Base-by-base conservation (phyloP, 1,284 basidiomycete species). In the Termitomyces sp. region DNA sequence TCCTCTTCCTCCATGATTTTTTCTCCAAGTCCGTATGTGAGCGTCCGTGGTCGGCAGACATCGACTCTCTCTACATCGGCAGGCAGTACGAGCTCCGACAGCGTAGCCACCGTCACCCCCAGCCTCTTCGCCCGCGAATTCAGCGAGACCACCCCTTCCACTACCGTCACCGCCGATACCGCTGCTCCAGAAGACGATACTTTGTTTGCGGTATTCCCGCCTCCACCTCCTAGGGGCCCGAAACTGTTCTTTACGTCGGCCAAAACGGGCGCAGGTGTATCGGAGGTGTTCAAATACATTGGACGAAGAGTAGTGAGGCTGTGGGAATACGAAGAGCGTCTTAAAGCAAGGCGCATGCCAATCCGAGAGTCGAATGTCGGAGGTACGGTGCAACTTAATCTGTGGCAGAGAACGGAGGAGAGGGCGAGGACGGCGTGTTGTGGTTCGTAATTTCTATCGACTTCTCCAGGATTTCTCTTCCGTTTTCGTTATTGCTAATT, bases 211-310 rank as follows among this genome's bases (percentile, higher is more conserved):
- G 55, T 21, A 53, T 53, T 66, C 9, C 70, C 70, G 8, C 60
- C 66, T 0, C 63, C 65, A 3, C 77, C 72, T 0, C 77, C 80
- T 39, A 71, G 66, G 1, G 78, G 84, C 1, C 83, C 85, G 0
- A 77, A 73, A 59, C 67, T 88, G 5, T 87, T 89, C 66, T 83
- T 86, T 62, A 80, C 86, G 7, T 86, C 83, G 1, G 87, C 88
- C 3, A 86, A 86, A 66, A 87, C 84, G 10, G 86, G 88, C 0
- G 74, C 77, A 44, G 82, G 84, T n/a, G 83, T 89, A 1, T 52
- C 64, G 2, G 80, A 82, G 1, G 80, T 88, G 14, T 90, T 89
- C 62, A 82, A 81, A 61, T 87, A 88, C 59, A 71, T 90, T 46
- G 83, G 80, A 4, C 62, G 68, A 43, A 71, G 86, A 18, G 83